Evolutionary conservation across 306 rosid genomes (phyloP).

Genomic region (Glycine soja): DNA sequence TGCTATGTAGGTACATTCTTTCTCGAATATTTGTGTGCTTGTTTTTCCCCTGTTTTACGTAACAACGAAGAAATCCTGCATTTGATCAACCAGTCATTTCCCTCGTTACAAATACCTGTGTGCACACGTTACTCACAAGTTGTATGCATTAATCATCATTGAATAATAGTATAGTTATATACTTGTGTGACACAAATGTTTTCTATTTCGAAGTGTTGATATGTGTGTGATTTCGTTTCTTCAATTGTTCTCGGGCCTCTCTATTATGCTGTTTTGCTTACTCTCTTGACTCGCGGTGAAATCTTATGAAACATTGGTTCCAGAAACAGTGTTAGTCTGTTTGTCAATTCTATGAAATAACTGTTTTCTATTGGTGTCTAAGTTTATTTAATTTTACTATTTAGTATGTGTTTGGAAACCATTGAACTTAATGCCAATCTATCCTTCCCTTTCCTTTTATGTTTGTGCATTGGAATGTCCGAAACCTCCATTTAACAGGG

Average conservation of each 20-base stretch:
- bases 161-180: neutral
- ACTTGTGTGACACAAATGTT: neutral
- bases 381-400: constrained; percentile 12
- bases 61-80: neutral
- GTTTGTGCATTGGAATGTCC: neutral
- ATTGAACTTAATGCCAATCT: neutral
- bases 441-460: neutral
- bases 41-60: constrained; percentile 6
- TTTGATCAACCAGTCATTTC: neutral
- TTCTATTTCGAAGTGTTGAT: neutral
- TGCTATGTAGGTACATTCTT: constrained; percentile 45
- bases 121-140: neutral
- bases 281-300: constrained; percentile 14
- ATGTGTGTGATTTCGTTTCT: constrained; percentile 1
- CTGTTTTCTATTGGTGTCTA: neutral
- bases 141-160: neutral
- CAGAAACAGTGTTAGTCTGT: constrained; percentile 6
- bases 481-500: neutral
- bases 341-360: constrained; percentile 18
- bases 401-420: neutral
- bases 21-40: neutral
- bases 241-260: neutral
- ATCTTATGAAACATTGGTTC: constrained; percentile 7
- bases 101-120: neutral
- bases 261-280: neutral